These are phyloP conservation scores for Vinca minor DNA, from an alignment of 257 asterid genomes.

Conservation along the genomic window DNA sequence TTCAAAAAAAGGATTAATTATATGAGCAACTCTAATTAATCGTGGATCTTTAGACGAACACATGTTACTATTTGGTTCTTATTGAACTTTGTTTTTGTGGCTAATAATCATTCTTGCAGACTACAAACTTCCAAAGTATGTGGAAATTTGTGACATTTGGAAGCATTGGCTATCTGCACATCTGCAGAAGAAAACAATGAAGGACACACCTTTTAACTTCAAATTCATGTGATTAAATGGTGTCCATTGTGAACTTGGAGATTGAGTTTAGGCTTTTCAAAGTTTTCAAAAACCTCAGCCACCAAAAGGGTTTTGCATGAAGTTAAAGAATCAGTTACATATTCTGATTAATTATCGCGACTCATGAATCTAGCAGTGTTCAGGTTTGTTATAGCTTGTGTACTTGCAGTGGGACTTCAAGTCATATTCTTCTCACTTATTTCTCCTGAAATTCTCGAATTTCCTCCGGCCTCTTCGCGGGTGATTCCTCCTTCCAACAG, in stretches of 20 bases:
- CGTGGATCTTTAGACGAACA: too few species aligned
- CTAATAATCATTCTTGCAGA: background rate
- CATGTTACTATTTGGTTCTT: too few species aligned
- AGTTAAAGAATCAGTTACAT: too few species aligned
- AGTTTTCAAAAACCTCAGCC: background rate
- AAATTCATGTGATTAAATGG: background rate
- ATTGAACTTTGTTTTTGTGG: background rate
- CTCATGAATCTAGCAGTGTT: constrained; percentile 19
- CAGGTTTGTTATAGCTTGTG: constrained; percentile 24
- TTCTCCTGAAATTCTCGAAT: constrained; percentile 31
- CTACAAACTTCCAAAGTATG: background rate
- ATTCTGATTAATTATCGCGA: too few species aligned
- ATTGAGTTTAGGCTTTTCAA: too few species aligned
- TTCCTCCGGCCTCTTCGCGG: constrained; percentile 27
- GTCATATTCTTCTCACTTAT: constrained; percentile 28
- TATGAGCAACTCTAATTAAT: too few species aligned
- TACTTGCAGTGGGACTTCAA: constrained; percentile 33
- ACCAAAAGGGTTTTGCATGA: background rate
- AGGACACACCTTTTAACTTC: background rate
- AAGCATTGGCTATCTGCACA: too few species aligned
- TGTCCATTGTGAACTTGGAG: too few species aligned
- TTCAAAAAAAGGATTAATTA: too few species aligned
- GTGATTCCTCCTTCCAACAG: constrained; percentile 27
- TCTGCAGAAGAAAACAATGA: constrained; percentile 4
- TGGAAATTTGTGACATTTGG: too few species aligned